Percentiles rank a stretch among this genome's conserved stretches.
phyloP scores from a whole-genome alignment of 2,329 filamentous ascomycete genomes.

The Xylariaceae sp. region DNA sequence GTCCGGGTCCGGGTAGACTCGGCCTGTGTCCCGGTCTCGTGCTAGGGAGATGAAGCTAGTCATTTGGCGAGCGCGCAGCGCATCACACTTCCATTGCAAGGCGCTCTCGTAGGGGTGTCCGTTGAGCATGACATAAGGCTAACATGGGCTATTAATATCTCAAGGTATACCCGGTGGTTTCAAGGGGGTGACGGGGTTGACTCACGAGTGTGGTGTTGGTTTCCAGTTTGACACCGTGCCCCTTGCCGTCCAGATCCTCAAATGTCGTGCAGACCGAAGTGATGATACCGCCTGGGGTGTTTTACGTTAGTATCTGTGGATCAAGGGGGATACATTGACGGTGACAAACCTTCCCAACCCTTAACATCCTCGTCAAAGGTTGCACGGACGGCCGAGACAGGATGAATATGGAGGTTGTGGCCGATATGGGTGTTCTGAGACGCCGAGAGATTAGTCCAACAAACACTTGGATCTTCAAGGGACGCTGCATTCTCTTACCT shows the following conservation, averaged over 20 bases:
- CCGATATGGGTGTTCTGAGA: conserved; percentile 73
- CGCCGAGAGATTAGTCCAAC: background rate
- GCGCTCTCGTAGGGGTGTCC: conserved; percentile 62
- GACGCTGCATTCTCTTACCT: conserved; percentile 39
- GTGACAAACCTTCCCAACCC: conserved; percentile 57
- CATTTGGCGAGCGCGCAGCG: conserved; percentile 63
- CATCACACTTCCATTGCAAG: conserved; percentile 66
- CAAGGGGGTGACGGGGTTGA: conserved; percentile 12
- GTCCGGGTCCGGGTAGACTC: conserved; percentile 64
- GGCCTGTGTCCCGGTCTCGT: conserved; percentile 70
- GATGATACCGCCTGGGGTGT: conserved; percentile 61
- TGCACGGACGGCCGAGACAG: conserved; percentile 54
- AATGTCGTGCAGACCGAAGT: conserved; percentile 73
- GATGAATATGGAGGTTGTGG: conserved; percentile 75
- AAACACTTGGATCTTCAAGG: background rate
- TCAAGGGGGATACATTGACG: background rate
- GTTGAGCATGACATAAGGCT: conserved; percentile 61
- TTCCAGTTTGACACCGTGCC: conserved; percentile 81
- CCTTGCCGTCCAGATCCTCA: conserved; percentile 72
- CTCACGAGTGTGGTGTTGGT: conserved; percentile 62
- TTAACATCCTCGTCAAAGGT: conserved; percentile 65
- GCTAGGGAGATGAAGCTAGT: conserved; percentile 67
- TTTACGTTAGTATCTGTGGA: background rate
- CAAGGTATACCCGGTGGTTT: background rate
- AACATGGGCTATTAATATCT: conserved; percentile 13